Evolutionary conservation across 371 early-diverging fungal genomes (phyloP).

Genomic region (Rhizopus arrhizus): DNA sequence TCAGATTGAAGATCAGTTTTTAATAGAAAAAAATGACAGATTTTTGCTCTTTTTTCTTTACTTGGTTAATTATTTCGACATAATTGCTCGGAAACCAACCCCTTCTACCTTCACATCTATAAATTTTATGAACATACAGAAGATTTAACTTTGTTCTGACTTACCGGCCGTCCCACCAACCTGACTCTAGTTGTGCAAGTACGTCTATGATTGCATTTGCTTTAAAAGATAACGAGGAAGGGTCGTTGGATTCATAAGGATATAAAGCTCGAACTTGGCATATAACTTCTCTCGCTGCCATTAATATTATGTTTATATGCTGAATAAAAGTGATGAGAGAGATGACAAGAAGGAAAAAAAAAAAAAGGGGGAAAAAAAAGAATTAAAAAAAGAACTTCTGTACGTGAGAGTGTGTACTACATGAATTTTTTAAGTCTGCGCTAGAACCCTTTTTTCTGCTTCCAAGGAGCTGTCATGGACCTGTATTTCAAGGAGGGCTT

Average conservation of each 20-base stretch:
- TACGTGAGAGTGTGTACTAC: slow-evolving; percentile 6
- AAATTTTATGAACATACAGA: too few species aligned
- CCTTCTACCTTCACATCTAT: slow-evolving; percentile 62
- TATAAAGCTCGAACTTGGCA: slow-evolving; percentile 80
- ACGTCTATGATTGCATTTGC: slow-evolving; percentile 84
- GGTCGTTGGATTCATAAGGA: slow-evolving; percentile 74
- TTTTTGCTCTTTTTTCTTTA: too few species aligned
- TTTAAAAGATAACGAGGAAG: slow-evolving; percentile 74
- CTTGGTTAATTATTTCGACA: slow-evolving; percentile 56
- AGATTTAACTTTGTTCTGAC: slow-evolving; percentile 16
- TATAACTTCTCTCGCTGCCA: slow-evolving; percentile 36
- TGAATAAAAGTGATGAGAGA: slow-evolving; percentile 2
- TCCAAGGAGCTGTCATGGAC: too few species aligned
- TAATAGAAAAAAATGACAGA: too few species aligned
- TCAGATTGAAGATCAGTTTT: too few species aligned
- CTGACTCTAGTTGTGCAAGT: slow-evolving; percentile 78
- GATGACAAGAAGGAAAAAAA: slow-evolving; percentile 1
- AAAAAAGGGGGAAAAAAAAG: background rate
- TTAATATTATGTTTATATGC: background rate
- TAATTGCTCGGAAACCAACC: slow-evolving; percentile 94
- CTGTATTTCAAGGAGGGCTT: too few species aligned
- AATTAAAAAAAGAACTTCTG: background rate
- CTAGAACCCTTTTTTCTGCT: background rate
- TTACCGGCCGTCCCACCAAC: slow-evolving; percentile 91
- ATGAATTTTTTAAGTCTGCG: slow-evolving; percentile 1